phyloP scores from a whole-genome alignment of 169 alveolate species.

The Eimeria maxima region DNA sequence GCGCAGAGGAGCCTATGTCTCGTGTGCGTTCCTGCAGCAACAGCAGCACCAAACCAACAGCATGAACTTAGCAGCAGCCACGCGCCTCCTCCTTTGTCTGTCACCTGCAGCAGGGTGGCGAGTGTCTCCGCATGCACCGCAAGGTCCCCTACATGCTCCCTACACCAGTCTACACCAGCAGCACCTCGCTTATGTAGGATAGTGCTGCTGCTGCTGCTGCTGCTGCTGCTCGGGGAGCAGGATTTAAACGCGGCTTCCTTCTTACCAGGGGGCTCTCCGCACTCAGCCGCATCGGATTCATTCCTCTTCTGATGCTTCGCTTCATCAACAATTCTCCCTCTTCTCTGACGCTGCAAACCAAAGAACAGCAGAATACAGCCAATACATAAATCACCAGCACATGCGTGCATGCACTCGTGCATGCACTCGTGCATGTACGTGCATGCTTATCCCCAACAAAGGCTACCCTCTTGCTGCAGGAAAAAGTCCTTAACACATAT shows the following conservation, averaged over 20 bases:
- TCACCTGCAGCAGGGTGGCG: neutral
- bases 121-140: too few relatives aligned
- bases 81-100: neutral
- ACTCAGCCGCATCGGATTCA: neutral
- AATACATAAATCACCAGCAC: neutral
- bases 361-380: neutral
- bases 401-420: neutral
- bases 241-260: too few relatives aligned
- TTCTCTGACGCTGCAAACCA: conserved; percentile 16
- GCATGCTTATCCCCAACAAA: neutral
- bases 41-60: neutral
- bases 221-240: too few relatives aligned
- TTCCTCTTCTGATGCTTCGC: neutral
- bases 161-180: too few relatives aligned
- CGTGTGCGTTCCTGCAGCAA: conserved; percentile 12
- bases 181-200: too few relatives aligned
- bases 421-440: neutral
- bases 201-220: too few relatives aligned
- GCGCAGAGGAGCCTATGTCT: neutral
- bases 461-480: neutral
- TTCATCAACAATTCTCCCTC: neutral
- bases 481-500: neutral
- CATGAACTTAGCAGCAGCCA: neutral
- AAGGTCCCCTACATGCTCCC: too few relatives aligned
- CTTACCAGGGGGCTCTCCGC: conserved; percentile 64